Evolutionary conservation across 306 rosid genomes (phyloP).

Genomic region (Morella rubra): DNA sequence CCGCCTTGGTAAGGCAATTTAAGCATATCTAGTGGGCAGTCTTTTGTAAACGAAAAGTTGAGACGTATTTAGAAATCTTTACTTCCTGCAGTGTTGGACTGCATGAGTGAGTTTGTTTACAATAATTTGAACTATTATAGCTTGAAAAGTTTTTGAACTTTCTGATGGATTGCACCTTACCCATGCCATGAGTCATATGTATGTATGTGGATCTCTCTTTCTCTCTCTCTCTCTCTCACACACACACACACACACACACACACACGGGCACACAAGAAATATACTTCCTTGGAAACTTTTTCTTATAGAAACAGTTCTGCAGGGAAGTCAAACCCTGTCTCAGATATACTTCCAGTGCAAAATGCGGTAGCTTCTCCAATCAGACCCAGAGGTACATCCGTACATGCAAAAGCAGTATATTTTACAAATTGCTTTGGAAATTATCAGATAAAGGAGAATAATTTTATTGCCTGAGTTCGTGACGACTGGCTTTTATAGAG

Average conservation of each 20-base stretch:
- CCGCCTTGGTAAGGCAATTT: neutral
- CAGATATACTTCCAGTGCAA: slow-evolving; percentile 6
- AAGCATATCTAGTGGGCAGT: neutral
- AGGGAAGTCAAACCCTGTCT: slow-evolving; percentile 31
- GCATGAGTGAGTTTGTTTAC: neutral
- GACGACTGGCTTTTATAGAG: neutral
- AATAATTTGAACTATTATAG: too few species aligned
- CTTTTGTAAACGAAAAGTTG: neutral
- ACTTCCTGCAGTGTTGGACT: neutral
- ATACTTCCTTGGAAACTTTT: neutral
- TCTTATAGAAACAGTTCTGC: slow-evolving; percentile 10
- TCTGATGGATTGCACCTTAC: too few species aligned
- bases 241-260: neutral
- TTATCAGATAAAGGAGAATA: neutral
- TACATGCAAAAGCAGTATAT: slow-evolving; percentile 8
- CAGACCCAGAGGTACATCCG: slow-evolving; percentile 21
- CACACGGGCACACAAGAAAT: too few species aligned
- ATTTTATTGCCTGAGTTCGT: neutral
- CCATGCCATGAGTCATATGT: neutral
- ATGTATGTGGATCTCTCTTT: neutral
- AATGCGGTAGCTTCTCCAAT: slow-evolving; percentile 22
- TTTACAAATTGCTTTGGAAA: neutral
- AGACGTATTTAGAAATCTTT: neutral
- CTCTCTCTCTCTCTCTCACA: neutral
- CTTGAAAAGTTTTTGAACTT: too few species aligned